Evolutionary conservation across 2,329 filamentous ascomycete genomes (phyloP).

Genomic region (Grosmannia huntii): DNA sequence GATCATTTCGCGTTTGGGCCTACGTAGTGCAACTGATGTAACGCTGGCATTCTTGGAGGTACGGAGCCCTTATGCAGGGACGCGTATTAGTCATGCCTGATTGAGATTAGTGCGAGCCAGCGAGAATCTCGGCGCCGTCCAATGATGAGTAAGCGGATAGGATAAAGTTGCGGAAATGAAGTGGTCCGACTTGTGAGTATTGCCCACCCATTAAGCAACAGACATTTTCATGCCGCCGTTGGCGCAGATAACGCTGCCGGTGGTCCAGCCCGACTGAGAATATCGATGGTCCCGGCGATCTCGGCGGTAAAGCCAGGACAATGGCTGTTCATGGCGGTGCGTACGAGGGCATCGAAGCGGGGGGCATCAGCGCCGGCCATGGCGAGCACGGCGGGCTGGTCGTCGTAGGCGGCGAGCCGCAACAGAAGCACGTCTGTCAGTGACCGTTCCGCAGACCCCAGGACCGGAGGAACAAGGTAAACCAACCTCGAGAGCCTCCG

Average conservation of each 20-base stretch:
- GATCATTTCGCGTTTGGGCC: not conserved
- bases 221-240: slow-evolving; percentile 5
- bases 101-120: not conserved
- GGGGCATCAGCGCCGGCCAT: not conserved
- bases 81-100: not conserved
- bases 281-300: slow-evolving; percentile 2
- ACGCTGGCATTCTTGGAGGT: not conserved
- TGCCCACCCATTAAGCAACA: no score
- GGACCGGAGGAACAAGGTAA: not conserved
- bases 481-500: slow-evolving; percentile 30
- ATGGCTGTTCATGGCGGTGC: not conserved
- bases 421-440: not conserved
- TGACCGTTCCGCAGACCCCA: not conserved
- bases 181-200: no score
- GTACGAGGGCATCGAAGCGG: not conserved
- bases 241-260: slow-evolving; percentile 3
- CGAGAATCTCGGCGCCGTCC: not conserved
- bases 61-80: not conserved
- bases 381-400: not conserved
- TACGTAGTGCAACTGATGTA: not conserved
- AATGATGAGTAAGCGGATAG: not conserved
- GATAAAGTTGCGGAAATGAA: no score
- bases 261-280: not conserved
- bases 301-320: slow-evolving; percentile 15
- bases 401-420: slow-evolving; percentile 13